Conservation (phyloP, 1,139 yeast species). For the Kurtzmaniella quercitrusa region DNA sequence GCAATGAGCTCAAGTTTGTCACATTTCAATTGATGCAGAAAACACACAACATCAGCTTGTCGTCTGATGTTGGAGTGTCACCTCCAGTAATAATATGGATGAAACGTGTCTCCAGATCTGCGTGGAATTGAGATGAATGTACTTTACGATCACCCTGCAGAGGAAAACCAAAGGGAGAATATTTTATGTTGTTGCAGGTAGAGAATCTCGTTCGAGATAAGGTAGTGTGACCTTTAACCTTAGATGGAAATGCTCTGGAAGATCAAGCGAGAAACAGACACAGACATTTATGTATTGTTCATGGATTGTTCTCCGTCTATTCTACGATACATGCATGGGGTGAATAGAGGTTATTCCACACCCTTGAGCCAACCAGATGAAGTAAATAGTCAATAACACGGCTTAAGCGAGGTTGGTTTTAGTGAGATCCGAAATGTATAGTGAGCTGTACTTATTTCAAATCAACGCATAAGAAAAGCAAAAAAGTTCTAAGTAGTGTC, state of each 20-base stretch:
- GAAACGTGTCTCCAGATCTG: too few species aligned
- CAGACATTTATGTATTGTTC: neutral
- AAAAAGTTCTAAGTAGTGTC: too few species aligned
- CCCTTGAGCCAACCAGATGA: neutral
- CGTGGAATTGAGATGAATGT: too few species aligned
- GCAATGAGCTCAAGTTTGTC: too few species aligned
- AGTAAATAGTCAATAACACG: neutral
- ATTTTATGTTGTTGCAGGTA: neutral
- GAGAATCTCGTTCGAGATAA: neutral
- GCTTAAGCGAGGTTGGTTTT: neutral
- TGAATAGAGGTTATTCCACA: neutral
- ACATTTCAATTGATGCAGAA: too few species aligned
- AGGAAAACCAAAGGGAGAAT: neutral
- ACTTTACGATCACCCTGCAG: too few species aligned
- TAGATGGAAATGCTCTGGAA: neutral
- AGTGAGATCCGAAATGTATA: too few species aligned
- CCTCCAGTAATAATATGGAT: too few species aligned
- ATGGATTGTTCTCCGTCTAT: neutral
- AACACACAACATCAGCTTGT: too few species aligned
- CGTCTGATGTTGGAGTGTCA: too few species aligned
- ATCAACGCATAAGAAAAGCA: too few species aligned
- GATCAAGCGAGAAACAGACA: neutral
- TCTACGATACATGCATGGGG: neutral
- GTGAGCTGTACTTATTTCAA: too few species aligned
- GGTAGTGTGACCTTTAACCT: conserved; percentile 1